Evolutionary conservation across 1,139 yeast species (phyloP), one percentile per base, ranked within the genome.

Genomic region (Magnusiomyces paraingens): DNA sequence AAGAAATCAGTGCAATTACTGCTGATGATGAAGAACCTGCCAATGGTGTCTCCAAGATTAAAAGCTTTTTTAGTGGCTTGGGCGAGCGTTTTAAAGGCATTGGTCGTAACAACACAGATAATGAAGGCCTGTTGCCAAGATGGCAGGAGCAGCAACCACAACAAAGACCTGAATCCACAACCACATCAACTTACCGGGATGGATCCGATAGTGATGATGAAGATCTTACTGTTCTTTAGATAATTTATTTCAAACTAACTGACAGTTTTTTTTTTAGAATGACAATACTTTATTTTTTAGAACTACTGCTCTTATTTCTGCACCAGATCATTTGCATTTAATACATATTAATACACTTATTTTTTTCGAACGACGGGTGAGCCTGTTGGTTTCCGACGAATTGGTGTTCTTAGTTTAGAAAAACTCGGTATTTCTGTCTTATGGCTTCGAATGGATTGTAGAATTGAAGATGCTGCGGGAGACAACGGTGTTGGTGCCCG

Each of bases 131-230:
- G 3, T 5, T 51, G 11, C 47, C 65, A 54, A 48, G 56, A 50
- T 35, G 64, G 65, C 20, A 54, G 57, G 29, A 41, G 50, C n/a
- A 47, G 47, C 40, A 50, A 8, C 32, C 4, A 8, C 32, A 26
- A 26, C 32, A 26, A 8, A 26, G 8, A 26, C 49, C 14, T 29
- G 49, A 4, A 36, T 17, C 39, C 41, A 36, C 49, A 45, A 44
- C 44, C 45, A 46, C 44, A 6, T 26, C 32, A 26, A 47, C 22
- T 29, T 57, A 48, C 52, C 60, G 41, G 49, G 60, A 50, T 52
- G 60, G 58, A 21, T 56, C 40, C 15, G 57, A 43, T 6, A 57
- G 47, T 18, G 57, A 51, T 20, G 57, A 52, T 44, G 29, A 17
- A 46, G 45, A 38, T 20, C 18, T 44, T 6, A 18, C 15, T 49